Evolutionary conservation across 768 basidiomycete genomes (phyloP).

Genomic region (Steccherinum ochraceum): DNA sequence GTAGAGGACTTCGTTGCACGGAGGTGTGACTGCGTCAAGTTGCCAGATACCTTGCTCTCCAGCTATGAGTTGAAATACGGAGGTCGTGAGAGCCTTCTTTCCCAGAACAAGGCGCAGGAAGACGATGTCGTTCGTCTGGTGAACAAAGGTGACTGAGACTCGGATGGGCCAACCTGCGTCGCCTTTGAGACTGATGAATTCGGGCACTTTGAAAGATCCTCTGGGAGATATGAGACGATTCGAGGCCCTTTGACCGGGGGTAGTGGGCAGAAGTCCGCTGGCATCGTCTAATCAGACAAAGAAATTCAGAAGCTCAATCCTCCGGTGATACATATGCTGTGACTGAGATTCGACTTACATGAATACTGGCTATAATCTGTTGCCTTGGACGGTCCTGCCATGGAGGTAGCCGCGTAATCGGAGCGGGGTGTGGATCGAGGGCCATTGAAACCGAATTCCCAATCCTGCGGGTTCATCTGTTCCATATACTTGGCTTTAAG

Average conservation of each 20-base stretch:
- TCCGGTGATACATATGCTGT: too few relatives aligned
- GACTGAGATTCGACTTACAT: too few relatives aligned
- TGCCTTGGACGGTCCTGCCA: too few relatives aligned
- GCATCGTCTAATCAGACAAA: too few relatives aligned
- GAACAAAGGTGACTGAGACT: slow-evolving; percentile 56
- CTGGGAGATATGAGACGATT: slow-evolving; percentile 29
- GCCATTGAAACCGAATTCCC: too few relatives aligned
- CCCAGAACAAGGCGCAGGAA: slow-evolving; percentile 75
- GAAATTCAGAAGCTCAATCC: too few relatives aligned
- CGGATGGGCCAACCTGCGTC: slow-evolving; percentile 56
- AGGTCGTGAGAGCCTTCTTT: slow-evolving; percentile 58
- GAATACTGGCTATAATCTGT: too few relatives aligned
- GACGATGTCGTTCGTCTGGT: slow-evolving; percentile 40
- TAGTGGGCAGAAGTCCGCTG: not conserved
- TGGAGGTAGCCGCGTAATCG: too few relatives aligned
- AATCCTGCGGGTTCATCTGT: too few relatives aligned
- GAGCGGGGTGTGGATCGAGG: too few relatives aligned
- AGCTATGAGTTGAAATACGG: slow-evolving; percentile 48
- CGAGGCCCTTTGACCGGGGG: slow-evolving; percentile 25
- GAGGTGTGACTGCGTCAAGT: slow-evolving; percentile 56
- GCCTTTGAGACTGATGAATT: slow-evolving; percentile 61
- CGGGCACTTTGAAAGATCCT: slow-evolving; percentile 58
- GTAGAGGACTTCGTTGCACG: slow-evolving; percentile 35
- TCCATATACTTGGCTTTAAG: too few relatives aligned
- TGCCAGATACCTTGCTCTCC: slow-evolving; percentile 52